phyloP scores from a whole-genome alignment of 2,329 filamentous ascomycete genomes.

The Pyrenochaeta sp. region DNA sequence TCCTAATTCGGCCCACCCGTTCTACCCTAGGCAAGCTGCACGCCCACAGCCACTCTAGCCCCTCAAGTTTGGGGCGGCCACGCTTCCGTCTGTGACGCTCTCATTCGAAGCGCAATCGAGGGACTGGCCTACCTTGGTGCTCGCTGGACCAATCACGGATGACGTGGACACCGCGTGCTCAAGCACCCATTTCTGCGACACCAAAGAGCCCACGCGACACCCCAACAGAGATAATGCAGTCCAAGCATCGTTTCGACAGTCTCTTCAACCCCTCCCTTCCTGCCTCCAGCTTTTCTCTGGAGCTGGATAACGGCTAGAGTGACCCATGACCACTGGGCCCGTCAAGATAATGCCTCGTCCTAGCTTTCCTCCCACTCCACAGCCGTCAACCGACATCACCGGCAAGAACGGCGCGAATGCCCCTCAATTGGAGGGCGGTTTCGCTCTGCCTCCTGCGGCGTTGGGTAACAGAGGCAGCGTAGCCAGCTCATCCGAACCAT shows the following conservation, averaged over 20 bases:
- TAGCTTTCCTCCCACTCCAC: conserved; percentile 76
- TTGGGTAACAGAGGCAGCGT: conserved; percentile 60
- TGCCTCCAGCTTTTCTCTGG: conserved; percentile 6
- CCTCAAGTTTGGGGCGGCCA: conserved; percentile 29
- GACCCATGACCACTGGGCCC: conserved; percentile 27
- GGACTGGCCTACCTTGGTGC: conserved; percentile 7
- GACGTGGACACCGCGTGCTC: conserved; percentile 27
- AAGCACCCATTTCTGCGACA: conserved; percentile 27
- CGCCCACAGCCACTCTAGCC: conserved; percentile 15
- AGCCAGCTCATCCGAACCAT: conserved; percentile 56
- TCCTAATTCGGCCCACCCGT: conserved; percentile 19
- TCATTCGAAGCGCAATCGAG: conserved; percentile 35
- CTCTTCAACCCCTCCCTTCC: conserved; percentile 18
- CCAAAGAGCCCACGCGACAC: conserved; percentile 42
- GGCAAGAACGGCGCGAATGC: conserved; percentile 72
- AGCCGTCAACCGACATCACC: conserved; percentile 80
- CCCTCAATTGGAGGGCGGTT: conserved; percentile 70
- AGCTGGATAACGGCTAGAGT: conserved; percentile 16
- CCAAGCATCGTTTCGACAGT: conserved; percentile 14
- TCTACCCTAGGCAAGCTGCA: conserved; percentile 11
- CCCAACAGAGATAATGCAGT: conserved; percentile 30
- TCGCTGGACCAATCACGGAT: conserved; percentile 29
- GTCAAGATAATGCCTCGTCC: conserved; percentile 68
- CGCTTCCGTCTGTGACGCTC: conserved; percentile 32
- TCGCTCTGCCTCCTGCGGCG: conserved; percentile 80